phyloP scores from a whole-genome alignment of 2,329 filamentous ascomycete genomes.

The Capronia epimyces region DNA sequence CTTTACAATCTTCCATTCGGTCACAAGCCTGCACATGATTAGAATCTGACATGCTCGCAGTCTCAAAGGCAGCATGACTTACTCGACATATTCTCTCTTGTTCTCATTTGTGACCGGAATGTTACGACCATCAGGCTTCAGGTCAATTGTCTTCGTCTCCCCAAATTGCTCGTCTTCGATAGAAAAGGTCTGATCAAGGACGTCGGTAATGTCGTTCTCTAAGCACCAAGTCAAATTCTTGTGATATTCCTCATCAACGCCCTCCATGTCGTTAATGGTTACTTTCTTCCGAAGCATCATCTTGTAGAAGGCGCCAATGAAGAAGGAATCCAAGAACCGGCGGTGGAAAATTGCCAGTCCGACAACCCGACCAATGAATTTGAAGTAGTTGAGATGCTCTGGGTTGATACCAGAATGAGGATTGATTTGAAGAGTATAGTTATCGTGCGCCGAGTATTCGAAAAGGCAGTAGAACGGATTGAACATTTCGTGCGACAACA shows the following conservation, averaged over 20 bases:
- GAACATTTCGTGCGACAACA: constrained; percentile 99
- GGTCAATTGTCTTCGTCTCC: constrained; percentile 85
- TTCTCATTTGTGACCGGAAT: constrained; percentile 98
- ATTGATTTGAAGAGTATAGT: constrained; percentile 99
- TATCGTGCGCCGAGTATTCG: constrained; percentile 99
- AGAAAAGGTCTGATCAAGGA: constrained; percentile 91
- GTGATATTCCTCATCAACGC: constrained; percentile 96
- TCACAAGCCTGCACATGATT: constrained; percentile 62
- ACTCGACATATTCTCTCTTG: constrained; percentile 98
- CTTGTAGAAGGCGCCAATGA: constrained; percentile 98
- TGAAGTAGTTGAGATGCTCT: constrained; percentile 99
- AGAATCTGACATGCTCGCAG: not conserved
- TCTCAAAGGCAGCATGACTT: constrained; percentile 35
- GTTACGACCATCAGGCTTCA: constrained; percentile 82
- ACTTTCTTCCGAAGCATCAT: constrained; percentile 97
- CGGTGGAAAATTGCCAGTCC: constrained; percentile 97
- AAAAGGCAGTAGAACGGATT: constrained; percentile 99
- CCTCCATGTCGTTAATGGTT: constrained; percentile 90
- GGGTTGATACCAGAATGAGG: constrained; percentile 98
- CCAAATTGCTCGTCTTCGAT: constrained; percentile 97
- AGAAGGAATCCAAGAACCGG: constrained; percentile 96
- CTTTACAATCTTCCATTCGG: constrained; percentile 98
- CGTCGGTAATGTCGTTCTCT: constrained; percentile 93
- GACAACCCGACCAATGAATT: constrained; percentile 96
- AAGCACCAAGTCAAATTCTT: constrained; percentile 94